Conservation (phyloP, 768 basidiomycete genomes). For the Agrocybe chaxingu region DNA sequence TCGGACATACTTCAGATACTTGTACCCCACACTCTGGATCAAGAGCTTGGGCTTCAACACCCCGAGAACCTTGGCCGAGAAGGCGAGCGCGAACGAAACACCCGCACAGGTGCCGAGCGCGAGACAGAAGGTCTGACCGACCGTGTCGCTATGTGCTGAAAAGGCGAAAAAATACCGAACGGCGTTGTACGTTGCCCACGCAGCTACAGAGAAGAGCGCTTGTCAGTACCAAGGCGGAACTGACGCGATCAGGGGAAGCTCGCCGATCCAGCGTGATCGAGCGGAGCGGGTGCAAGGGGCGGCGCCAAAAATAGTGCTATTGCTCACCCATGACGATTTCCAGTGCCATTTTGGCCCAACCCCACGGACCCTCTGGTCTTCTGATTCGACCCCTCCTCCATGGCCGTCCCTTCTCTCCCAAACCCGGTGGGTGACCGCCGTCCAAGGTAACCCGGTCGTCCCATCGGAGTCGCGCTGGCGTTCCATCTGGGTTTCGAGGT, state of each 20-base stretch:
- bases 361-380: slow-evolving; percentile 27
- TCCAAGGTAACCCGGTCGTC: slow-evolving; percentile 23
- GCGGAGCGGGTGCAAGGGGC: no score
- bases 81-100: slow-evolving; percentile 36
- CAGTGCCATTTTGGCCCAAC: slow-evolving; percentile 23
- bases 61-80: slow-evolving; percentile 35
- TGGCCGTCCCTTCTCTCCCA: slow-evolving; percentile 25
- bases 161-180: slow-evolving; percentile 67
- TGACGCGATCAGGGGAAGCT: neutral
- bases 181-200: slow-evolving; percentile 61
- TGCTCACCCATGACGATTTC: slow-evolving; percentile 37
- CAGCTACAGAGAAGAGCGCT: slow-evolving; percentile 29
- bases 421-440: slow-evolving; percentile 18
- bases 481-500: slow-evolving; percentile 22
- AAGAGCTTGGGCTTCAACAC: slow-evolving; percentile 36
- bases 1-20: slow-evolving; percentile 25
- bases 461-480: slow-evolving; percentile 21
- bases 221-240: no score
- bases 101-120: slow-evolving; percentile 46
- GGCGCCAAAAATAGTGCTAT: neutral
- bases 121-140: slow-evolving; percentile 42
- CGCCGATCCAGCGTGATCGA: neutral
- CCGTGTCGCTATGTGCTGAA: slow-evolving; percentile 33
- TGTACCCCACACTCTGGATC: slow-evolving; percentile 25
- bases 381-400: slow-evolving; percentile 19